Evolutionary conservation across 2,329 filamentous ascomycete species (phyloP), one percentile per base, ranked within the genome.

Genomic region (Neofusicoccum laricinum): DNA sequence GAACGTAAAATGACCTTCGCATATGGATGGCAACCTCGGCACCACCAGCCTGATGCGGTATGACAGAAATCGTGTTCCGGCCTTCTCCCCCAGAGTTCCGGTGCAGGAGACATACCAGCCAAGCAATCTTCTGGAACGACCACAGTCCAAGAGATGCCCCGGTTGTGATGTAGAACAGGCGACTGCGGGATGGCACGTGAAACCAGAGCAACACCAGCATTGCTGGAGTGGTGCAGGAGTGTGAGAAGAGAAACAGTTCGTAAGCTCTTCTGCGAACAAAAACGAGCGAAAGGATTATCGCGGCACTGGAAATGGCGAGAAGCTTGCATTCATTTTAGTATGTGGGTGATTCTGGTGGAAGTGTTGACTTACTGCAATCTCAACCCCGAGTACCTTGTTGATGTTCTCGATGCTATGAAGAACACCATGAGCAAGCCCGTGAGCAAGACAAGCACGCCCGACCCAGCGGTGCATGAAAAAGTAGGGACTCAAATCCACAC

Each of bases 211-310:
- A n/a, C 5, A 21, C 51, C 12, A 43, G 45, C n/a, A 66, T 45
- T 10, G 40, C 59, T 3, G 65, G 40, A 2, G 67, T 55, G 15
- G 59, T 43, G 7, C 64, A n/a, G 1, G 65, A 36, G 32, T 68
- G 64, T 1, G 46, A 58, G 19, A 65, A 65, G 15, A 66, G 57
- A 34, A 68, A 68, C 1, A 68, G 4, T 30, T 68, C 67, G 36
- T 67, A 68, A 30, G 64, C 62, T 7, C 62, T 64, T 36, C 66
- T 61, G n/a, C 66, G 64, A 14, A 68, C n/a, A 25, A 64, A 58
- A 2, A 67, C 15, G 38, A 68, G 58, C 1, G 63, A 68, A 11
- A 66, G 34, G 19, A 19, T 19, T 10, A 30, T 59, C n/a, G 66
- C 17, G 7, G 66, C 48, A 1, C 25, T 21, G 10, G 62, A 25